A percentile compares a stretch with the other conserved stretches of the same genome.
Evolutionary conservation across 1,284 basidiomycete species (phyloP).

Genomic region (Boletus sp.): DNA sequence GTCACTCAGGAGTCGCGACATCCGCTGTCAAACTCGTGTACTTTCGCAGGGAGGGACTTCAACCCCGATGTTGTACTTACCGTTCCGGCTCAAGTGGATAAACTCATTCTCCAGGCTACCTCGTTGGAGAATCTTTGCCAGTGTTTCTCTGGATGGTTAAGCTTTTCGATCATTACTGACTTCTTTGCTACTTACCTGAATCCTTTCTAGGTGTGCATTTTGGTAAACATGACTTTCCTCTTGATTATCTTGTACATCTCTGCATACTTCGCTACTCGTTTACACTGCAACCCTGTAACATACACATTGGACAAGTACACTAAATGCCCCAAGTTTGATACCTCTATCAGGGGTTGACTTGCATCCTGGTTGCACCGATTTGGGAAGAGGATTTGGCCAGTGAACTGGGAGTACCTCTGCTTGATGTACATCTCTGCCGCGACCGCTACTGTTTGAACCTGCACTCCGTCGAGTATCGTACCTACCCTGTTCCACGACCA

Average conservation of each 20-base stretch:
- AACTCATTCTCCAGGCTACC: slow-evolving; percentile 87
- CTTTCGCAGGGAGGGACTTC: slow-evolving; percentile 75
- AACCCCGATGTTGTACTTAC: slow-evolving; percentile 73
- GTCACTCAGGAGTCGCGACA: slow-evolving; percentile 17
- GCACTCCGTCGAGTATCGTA: neutral
- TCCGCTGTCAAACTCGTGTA: neutral
- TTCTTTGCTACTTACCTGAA: neutral
- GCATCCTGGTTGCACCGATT: slow-evolving; percentile 7
- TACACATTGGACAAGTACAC: too few relatives aligned
- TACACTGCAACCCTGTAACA: slow-evolving; percentile 21
- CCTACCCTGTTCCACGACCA: neutral
- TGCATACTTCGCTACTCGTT: slow-evolving; percentile 13
- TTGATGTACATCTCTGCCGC: too few relatives aligned
- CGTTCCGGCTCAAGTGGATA: slow-evolving; percentile 82
- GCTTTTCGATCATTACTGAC: neutral
- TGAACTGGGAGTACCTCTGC: too few relatives aligned
- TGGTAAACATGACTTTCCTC: slow-evolving; percentile 36
- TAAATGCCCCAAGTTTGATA: too few relatives aligned
- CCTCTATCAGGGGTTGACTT: neutral
- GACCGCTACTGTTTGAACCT: neutral
- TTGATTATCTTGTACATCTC: slow-evolving; percentile 11
- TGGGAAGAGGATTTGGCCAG: slow-evolving; percentile 10
- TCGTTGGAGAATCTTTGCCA: slow-evolving; percentile 92
- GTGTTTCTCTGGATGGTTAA: slow-evolving; percentile 93
- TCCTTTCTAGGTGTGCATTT: slow-evolving; percentile 41